Base-by-base conservation (phyloP, 2,329 filamentous ascomycete species). In the Alternaria brassicicola region DNA sequence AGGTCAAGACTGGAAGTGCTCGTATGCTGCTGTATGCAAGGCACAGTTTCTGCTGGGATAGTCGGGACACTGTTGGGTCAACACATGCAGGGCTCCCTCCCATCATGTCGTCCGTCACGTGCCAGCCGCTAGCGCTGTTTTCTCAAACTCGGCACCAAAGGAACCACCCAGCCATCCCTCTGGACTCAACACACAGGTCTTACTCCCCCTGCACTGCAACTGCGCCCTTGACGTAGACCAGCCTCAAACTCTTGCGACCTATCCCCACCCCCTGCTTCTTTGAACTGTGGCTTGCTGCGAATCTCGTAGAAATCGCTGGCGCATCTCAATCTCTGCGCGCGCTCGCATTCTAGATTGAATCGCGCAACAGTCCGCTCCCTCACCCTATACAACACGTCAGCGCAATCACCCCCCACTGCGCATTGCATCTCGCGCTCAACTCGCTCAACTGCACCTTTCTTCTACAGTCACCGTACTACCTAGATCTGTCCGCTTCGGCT, bases 271-370 rank as follows among this genome's bases (percentile, higher is more conserved):
- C 59, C 64, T 65, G 63, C 62, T 61, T 55, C 61, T 59, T 58
- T 65, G 69, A 59, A 61, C 42, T 61, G 61, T 62, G 58, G 58
- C 59, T 64, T 60, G 55, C 60, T 58, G 70, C 69, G 61, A 64
- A 56, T 61, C 49, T 49, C 47, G 54, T 39, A 54, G 63, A 67
- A 55, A 61, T 36, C 43, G 50, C 61, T 60, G 51, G 65, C 67
- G 66, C 63, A 61, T 55, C 52, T 53, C 58, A 50, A 54, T 66
- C 57, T 64, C 59, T 58, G 63, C 60, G 58, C 57, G 63, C 55
- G 52, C 61, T 66, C 64, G 71, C 66, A 63, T 62, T 61, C 56
- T 65, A 71, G 67, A 66, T 59, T 68, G 55, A 60, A 69, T 61
- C 62, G 57, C 51, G 52, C 60, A 43, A 55, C 60, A 55, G 53